Evolutionary conservation across 2,329 filamentous ascomycete species (phyloP), one percentile per base, ranked within the genome.

Genomic region (Trichothecium roseum): DNA sequence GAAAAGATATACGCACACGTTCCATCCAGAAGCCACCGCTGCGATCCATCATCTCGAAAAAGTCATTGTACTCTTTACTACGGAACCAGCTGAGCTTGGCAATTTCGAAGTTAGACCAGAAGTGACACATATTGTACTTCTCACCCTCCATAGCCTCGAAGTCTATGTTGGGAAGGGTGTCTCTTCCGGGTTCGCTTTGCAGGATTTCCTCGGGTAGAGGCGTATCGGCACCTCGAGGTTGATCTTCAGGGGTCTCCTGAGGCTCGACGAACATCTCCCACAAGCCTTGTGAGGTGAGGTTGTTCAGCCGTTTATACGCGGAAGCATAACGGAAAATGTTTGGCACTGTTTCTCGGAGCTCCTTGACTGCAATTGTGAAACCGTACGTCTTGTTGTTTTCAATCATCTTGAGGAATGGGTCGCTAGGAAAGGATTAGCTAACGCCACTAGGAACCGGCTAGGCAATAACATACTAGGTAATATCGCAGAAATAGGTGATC

Each of bases 91-190:
- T 82, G 41, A 98, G 73, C 40, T 80, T 78, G 12, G 91, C 91
- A 63, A 98, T 98, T 61, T 98, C 91, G 48, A 98, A 98, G 59
- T 98, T 98, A 59, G 87, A 94, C 91, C 91, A 98, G 68, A 95
- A 98, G 67, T 98, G 91, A 58, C 91, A 98, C 91, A 98, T 98
- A 65, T 98, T 98, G 70, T 98, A 98, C 50, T 80, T 84, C 59
- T 98, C 91, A 43, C 87, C 86, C 55, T 96, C 89, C 91, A 98
- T 98, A 29, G 80, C 75, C 53, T 96, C 88, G 0, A 82, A 79
- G 52, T 96, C 86, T 38, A 95, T 83, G 29, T 91, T 78, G 20
- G 81, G 78, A n/a, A 86, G 63, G 24, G 72, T 72, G 42, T 79
- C 78, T 37, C 72, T 71, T 27, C 75, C 78, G 17, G 84, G 78